Base-by-base conservation (phyloP, 176 grass and related monocot genomes). In the Guadua angustifolia region DNA sequence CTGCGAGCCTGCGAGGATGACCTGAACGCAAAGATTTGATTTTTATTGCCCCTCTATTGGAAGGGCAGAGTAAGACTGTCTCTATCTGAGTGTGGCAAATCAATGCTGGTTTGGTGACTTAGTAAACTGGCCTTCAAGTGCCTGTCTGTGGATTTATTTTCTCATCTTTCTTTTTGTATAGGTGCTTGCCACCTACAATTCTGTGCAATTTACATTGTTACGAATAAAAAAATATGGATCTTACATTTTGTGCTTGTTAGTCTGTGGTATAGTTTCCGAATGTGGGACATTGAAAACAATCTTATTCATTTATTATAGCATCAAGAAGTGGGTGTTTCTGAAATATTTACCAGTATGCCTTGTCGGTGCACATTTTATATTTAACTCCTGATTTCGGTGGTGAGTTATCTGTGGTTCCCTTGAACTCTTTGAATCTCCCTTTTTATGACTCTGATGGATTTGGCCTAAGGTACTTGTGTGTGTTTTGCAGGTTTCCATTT, bases 401-500 rank as follows among this genome's bases (percentile, higher is more conserved):
- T 6, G 53, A 64, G 33, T 55, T 25, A 19, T 66, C 63, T 71
- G 7, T 65, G 33, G 25, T 49, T 65, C 35, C 17, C 47, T 60
- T 60, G 7, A 60, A 60, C 21, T 24, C 17, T 15, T 56, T 33
- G 5, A 53, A 44, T 57, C 25, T 15, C 2, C 36, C 15, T 17
- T 18, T 76, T 53, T 29, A 29, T 67, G n/a, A 57, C 49, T 40
- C 15, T 13, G 49, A 67, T 64, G 35, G 49, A 19, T 46, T 52
- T 83, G 18, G 13, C 51, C 18, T 83, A 62, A 62, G 66, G 19
- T 38, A 21, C 64, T 67, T 87, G 9, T 44, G 13, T 71, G 12
- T 76, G 25, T 56, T 77, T 81, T 88, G 39, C 73, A 92, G 87
- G 83, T 86, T 82, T 66, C 52, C 32, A n/a, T 61, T 53, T 53